These are phyloP conservation scores for Alternaria gaisen DNA, from an alignment of 2,329 filamentous ascomycete species.

Conservation along the genomic window DNA sequence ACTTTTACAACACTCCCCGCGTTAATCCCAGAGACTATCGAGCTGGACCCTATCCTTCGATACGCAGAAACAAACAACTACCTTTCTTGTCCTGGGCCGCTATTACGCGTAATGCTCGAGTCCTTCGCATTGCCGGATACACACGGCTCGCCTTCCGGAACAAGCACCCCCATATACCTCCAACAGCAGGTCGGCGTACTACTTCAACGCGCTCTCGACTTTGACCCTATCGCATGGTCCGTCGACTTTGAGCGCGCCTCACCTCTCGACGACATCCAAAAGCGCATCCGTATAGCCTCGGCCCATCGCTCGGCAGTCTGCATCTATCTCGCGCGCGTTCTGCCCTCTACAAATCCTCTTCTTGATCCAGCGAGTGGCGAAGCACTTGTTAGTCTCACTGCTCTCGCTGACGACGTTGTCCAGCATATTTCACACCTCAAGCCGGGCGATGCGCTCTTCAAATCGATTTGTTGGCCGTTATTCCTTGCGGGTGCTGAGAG, in stretches of 20 bases:
- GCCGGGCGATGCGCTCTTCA: constrained; percentile 63
- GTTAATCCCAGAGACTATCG: constrained; percentile 43
- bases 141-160: constrained; percentile 19
- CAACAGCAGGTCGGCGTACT: constrained; percentile 39
- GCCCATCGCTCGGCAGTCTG: constrained; percentile 53
- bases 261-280: constrained; percentile 44
- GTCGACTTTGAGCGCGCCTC: constrained; percentile 43
- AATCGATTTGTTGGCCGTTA: constrained; percentile 68
- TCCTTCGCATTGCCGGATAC: constrained; percentile 46
- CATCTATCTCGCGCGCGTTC: constrained; percentile 48
- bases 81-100: constrained; percentile 47
- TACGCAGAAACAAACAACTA: constrained; percentile 54
- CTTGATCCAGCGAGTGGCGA: constrained; percentile 52
- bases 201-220: constrained; percentile 38
- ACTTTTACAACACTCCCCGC: constrained; percentile 37
- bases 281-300: constrained; percentile 49
- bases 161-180: constrained; percentile 22
- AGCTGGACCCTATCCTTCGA: constrained; percentile 47
- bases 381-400: constrained; percentile 46
- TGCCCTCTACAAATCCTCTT: constrained; percentile 44
- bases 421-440: constrained; percentile 61
- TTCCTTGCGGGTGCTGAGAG: constrained; percentile 68
- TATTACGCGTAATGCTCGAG: constrained; percentile 49
- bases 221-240: constrained; percentile 47
- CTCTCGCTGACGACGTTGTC: constrained; percentile 61